Conservation (phyloP, 1,284 basidiomycete species). For the Apiotrichum siamense region DNA sequence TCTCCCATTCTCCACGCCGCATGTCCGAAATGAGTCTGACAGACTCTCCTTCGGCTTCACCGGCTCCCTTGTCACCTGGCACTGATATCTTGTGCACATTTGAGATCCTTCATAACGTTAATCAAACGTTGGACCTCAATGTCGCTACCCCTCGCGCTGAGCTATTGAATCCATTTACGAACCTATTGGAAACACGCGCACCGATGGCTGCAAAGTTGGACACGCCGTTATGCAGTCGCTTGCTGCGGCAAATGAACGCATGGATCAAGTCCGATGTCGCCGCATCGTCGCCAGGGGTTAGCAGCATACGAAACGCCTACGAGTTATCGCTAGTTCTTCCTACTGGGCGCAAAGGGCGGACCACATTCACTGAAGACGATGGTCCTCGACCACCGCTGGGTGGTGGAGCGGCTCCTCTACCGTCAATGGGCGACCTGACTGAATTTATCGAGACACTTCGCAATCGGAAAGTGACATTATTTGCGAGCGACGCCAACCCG, state of each 20-base stretch:
- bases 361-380: background rate
- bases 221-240: constrained; percentile 58
- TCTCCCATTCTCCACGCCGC: constrained; percentile 41
- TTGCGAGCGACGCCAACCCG: constrained; percentile 71
- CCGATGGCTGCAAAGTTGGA: constrained; percentile 55
- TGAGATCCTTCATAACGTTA: constrained; percentile 52
- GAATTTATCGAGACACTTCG: constrained; percentile 72
- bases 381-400: background rate
- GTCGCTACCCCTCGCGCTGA: constrained; percentile 40
- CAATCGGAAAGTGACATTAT: constrained; percentile 71
- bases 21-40: constrained; percentile 12
- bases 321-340: constrained; percentile 45
- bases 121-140: constrained; percentile 25
- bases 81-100: constrained; percentile 52
- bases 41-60: background rate
- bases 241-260: constrained; percentile 63
- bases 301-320: constrained; percentile 38
- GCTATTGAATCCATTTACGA: constrained; percentile 30
- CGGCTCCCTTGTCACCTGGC: constrained; percentile 10
- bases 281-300: constrained; percentile 33
- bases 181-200: constrained; percentile 32
- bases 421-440: constrained; percentile 66
- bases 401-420: constrained; percentile 45
- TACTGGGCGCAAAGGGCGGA: constrained; percentile 18
- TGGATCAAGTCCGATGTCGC: constrained; percentile 49